Evolutionary conservation across 1,139 yeast species (phyloP), one percentile per base, ranked within the genome.

Genomic region (Hyphopichia khmerensis): DNA sequence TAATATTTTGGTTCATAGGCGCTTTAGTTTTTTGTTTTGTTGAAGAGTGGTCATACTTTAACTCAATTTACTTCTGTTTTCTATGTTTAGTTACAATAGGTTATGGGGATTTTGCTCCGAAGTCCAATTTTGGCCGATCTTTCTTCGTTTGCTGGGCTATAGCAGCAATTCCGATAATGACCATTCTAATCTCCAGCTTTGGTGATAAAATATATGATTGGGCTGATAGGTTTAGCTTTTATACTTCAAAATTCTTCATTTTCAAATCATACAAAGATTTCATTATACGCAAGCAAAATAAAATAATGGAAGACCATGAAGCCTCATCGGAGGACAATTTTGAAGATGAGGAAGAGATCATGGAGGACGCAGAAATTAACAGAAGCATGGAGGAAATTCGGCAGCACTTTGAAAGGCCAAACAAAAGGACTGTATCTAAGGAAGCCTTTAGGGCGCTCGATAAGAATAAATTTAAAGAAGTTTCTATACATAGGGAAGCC

Each of bases 91-190:
- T 88, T 23, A 87, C 96, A 0, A 84, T 89, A 44, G 96, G 96
- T 0, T 88, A 86, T 61, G 96, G 96, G 26, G 91, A 84, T 53
- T 82, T 67, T 52, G 71, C 81, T 0, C 95, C 96, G 0, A 47
- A 44, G 3, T 61, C 83, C 0, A 64, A 82, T 1, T 81, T 87
- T 7, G 95, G 95, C 0, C 65, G 87, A 36, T 77, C 84, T 0
- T 80, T 88, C 51, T 89, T 88, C 55, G 80, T 87, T 10, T 62
- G 80, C 3, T 89, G 96, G 96, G 85, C 91, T 0, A 60, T 88
- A 18, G 69, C 81, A 6, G 96, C 96, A 0, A 85, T 89, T 14
- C 96, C 96, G 0, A 68, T 88, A 46, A 88, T 89, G 95, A 86
- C 96, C 0, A 83, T 85, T 15, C 69, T 89, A 39, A 80, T 89